A percentile compares a stretch with the other conserved stretches of the same genome.
These are phyloP conservation scores for Mortierella sp. DNA, from an alignment of 371 early-diverging fungal genomes.

Conservation along the genomic window DNA sequence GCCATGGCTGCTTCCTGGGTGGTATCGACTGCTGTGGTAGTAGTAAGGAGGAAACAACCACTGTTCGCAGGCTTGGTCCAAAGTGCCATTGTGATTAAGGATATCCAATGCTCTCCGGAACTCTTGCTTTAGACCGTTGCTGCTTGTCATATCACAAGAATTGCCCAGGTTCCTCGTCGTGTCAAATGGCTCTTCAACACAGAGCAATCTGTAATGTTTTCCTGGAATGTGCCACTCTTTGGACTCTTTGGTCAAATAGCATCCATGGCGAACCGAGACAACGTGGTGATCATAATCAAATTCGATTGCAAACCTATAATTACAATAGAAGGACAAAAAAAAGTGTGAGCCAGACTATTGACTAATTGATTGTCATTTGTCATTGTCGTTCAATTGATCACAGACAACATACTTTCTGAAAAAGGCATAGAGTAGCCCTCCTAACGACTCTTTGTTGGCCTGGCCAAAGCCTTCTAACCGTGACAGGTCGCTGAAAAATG, in stretches of 20 bases:
- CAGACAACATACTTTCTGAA: conserved; percentile 66
- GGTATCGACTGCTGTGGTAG: conserved; percentile 25
- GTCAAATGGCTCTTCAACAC: conserved; percentile 94
- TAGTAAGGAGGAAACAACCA: conserved; percentile 54
- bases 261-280: conserved; percentile 81
- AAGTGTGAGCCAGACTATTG: background rate
- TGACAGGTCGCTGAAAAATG: conserved; percentile 78
- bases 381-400: background rate
- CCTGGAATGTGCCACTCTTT: conserved; percentile 84
- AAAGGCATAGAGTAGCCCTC: conserved; percentile 84
- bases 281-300: conserved; percentile 86
- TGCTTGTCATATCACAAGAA: conserved; percentile 82
- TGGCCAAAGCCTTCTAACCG: conserved; percentile 72
- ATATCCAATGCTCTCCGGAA: conserved; percentile 77
- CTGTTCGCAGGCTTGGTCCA: conserved; percentile 57
- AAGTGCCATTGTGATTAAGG: conserved; percentile 57
- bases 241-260: conserved; percentile 75
- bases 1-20: conserved; percentile 13
- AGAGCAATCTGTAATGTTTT: conserved; percentile 72
- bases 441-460: conserved; percentile 79
- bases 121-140: conserved; percentile 80
- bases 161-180: conserved; percentile 88
- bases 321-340: background rate
- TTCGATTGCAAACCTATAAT: conserved; percentile 67
- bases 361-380: background rate